phyloP scores from a whole-genome alignment of 495 filamentous ascomycete genomes.

The Tuber umbilicatum region DNA sequence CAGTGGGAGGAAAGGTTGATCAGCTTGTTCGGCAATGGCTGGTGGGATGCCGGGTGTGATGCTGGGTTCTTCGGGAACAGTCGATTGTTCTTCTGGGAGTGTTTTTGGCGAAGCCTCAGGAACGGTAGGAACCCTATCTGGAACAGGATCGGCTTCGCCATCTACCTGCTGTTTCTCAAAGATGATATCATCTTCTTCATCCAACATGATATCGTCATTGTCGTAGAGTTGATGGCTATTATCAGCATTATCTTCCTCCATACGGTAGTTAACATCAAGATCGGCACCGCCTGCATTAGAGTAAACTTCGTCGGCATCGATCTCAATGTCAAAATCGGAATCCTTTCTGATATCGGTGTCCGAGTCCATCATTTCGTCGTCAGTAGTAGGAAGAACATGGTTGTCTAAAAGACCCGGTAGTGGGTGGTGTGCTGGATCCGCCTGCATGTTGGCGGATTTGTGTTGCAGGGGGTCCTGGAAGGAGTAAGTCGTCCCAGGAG shows the following conservation, averaged over 20 bases:
- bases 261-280: constrained; percentile 32
- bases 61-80: background rate
- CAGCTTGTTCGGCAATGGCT: background rate
- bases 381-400: constrained; percentile 20
- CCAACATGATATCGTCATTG: constrained; percentile 41
- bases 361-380: constrained; percentile 41
- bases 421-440: constrained; percentile 18
- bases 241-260: constrained; percentile 40
- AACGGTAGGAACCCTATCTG: background rate
- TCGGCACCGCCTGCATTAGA: constrained; percentile 36
- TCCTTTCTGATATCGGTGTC: constrained; percentile 38
- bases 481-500: constrained; percentile 36
- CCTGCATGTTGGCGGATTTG: constrained; percentile 29
- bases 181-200: constrained; percentile 36
- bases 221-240: constrained; percentile 23
- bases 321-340: constrained; percentile 39
- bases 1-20: background rate
- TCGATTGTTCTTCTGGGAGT: background rate
- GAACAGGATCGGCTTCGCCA: background rate
- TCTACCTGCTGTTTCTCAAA: constrained; percentile 18
- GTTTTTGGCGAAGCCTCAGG: constrained; percentile 1
- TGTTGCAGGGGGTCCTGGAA: constrained; percentile 29
- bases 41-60: background rate
- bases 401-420: background rate
- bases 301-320: constrained; percentile 33